Conservation (phyloP, 2,329 filamentous ascomycete genomes). For the Septoria petroselini region DNA sequence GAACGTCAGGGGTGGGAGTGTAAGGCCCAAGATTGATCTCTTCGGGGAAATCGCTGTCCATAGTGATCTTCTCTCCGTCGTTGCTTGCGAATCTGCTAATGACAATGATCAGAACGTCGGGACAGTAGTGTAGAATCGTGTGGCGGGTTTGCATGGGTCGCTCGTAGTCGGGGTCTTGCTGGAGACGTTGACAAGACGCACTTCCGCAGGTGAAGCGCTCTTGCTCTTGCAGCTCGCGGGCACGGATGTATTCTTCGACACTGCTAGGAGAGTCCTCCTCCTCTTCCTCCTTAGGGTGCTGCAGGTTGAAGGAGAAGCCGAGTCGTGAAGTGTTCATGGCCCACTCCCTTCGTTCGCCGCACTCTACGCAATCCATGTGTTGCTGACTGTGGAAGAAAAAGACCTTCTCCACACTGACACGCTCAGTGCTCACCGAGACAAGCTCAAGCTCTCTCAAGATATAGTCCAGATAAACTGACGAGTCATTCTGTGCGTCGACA, state of each 20-base stretch:
- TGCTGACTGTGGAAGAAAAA: too few relatives aligned
- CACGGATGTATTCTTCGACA: neutral
- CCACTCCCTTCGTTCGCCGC: too few relatives aligned
- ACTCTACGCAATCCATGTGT: too few relatives aligned
- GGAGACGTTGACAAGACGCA: neutral
- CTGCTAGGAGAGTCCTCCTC: too few relatives aligned
- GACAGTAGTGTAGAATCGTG: neutral
- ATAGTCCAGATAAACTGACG: too few relatives aligned
- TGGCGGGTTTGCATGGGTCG: neutral
- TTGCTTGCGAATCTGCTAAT: neutral
- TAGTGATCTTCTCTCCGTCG: neutral
- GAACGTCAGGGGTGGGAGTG: neutral
- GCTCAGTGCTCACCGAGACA: too few relatives aligned
- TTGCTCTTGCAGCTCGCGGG: neutral
- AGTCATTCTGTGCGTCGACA: too few relatives aligned
- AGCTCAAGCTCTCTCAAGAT: too few relatives aligned
- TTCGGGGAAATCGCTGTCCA: neutral
- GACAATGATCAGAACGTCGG: neutral
- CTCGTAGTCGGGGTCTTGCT: neutral
- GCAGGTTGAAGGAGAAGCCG: too few relatives aligned
- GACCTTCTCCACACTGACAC: too few relatives aligned
- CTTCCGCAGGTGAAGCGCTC: neutral
- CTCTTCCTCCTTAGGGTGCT: too few relatives aligned
- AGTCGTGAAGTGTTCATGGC: too few relatives aligned
- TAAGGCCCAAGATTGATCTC: neutral